Conservation (phyloP, 352 stramenopile genomes). For the Globisporangium abappressorium region DNA sequence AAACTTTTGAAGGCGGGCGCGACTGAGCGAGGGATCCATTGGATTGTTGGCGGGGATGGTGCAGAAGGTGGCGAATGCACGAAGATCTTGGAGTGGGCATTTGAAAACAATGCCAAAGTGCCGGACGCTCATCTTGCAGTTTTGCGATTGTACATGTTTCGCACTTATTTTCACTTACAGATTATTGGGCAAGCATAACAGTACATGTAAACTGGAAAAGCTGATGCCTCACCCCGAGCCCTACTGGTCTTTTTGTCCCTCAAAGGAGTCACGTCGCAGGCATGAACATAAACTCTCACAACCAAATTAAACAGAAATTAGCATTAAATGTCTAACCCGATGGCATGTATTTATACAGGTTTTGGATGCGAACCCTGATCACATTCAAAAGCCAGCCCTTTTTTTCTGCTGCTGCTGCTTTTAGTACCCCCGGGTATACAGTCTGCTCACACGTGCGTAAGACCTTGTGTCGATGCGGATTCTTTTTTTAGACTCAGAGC, state of each 20-base stretch:
- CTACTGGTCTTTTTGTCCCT: neutral
- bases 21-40: too few species aligned
- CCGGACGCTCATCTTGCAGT: too few species aligned
- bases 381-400: neutral
- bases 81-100: too few species aligned
- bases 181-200: too few species aligned
- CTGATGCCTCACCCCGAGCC: neutral
- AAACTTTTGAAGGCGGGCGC: neutral
- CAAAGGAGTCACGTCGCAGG: neutral
- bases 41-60: too few species aligned
- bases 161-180: too few species aligned
- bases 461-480: neutral
- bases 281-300: neutral
- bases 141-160: too few species aligned
- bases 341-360: neutral
- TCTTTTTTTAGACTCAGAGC: conserved; percentile 12
- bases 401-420: neutral
- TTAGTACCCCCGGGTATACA: conserved; percentile 1
- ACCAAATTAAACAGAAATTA: neutral
- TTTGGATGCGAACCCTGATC: neutral
- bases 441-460: neutral
- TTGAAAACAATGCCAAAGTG: too few species aligned
- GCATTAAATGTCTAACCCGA: neutral
- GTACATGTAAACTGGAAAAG: too few species aligned
- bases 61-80: too few species aligned